Evolutionary conservation across 148 eudicot genomes (phyloP).

Genomic region (Gaultheria prostrata): DNA sequence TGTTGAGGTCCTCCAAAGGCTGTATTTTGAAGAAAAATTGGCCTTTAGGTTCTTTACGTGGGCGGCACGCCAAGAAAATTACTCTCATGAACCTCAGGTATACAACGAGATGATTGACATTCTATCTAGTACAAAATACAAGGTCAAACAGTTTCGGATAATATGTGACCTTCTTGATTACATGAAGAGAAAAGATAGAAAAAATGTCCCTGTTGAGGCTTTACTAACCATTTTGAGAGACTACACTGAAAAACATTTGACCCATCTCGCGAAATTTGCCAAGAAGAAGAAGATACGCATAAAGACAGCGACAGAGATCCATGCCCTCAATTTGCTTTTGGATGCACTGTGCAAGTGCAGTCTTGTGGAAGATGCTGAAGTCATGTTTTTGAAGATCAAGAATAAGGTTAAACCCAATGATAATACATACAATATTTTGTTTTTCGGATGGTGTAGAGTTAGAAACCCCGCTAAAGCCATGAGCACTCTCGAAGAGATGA

Average conservation of each 20-base stretch:
- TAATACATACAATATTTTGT: slow-evolving; percentile 64
- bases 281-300: slow-evolving; percentile 74
- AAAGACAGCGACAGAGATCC: slow-evolving; percentile 62
- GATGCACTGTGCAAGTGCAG: slow-evolving; percentile 92
- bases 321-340: slow-evolving; percentile 79
- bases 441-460: slow-evolving; percentile 96
- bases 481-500: slow-evolving; percentile 73
- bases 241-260: slow-evolving; percentile 76
- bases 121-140: slow-evolving; percentile 70
- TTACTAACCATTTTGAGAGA: slow-evolving; percentile 55
- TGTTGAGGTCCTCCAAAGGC: slow-evolving; percentile 48
- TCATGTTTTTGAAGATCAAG: slow-evolving; percentile 53
- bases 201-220: slow-evolving; percentile 64
- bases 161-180: slow-evolving; percentile 84
- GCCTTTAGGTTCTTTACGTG: slow-evolving; percentile 96
- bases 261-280: slow-evolving; percentile 66
- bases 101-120: slow-evolving; percentile 90
- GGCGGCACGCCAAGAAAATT: slow-evolving; percentile 66
- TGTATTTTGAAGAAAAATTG: slow-evolving; percentile 67
- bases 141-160: slow-evolving; percentile 64
- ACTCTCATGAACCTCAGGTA: slow-evolving; percentile 60
- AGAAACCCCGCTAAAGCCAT: slow-evolving; percentile 72
- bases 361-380: slow-evolving; percentile 73
- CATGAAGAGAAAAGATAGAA: slow-evolving; percentile 73
- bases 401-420: slow-evolving; percentile 62